Base-by-base conservation (phyloP, 192 early-diverging fungal genomes). In the Coemansia sp. region DNA sequence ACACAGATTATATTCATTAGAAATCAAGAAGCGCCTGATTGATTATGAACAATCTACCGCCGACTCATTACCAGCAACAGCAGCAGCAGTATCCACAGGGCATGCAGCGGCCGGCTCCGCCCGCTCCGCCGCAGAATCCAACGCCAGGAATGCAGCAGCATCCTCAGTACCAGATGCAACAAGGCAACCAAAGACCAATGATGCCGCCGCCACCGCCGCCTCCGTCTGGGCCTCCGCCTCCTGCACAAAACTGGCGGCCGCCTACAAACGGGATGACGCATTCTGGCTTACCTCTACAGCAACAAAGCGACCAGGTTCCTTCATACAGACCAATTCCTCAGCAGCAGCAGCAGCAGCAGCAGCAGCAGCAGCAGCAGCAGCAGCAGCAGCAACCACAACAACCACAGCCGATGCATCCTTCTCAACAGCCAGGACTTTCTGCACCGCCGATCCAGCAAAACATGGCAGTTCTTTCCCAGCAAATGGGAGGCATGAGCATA, bases 401-500 rank as follows among this genome's bases (percentile, higher is more conserved):
- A 15, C 67, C 59, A 8, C 63, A 22, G 48, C 55, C 70, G 52
- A 75, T 62, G 62, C 56, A 39, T 52, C 60, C 43, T 15, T 43
- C 54, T 9, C 62, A 45, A 13, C 64, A 67, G 41, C 48, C 59
- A 37, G 46, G 37, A 1, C 36, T 51, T 13, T 41, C 54, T 12
- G 39, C 47, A 48, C 77, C 47, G 61, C 71, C 58, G 42, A 55
- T 60, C 21, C 73, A 69, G 68, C 65, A 65, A 41, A 52, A 61
- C 15, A 61, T 70, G 48, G 56, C 70, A 8, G 67, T 56, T 5
- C 67, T 71, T 16, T 61, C 65, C 18, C 72, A 75, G 65, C 72
- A 80, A 56, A 80, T 76, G 76, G 69, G 68, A 16, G 65, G 65
- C 39, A 75, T 76, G 69, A 68, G 41, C 62, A 61, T 84, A 51